Percentiles rank a stretch among this genome's conserved stretches.
Conservation (phyloP, 2,329 filamentous ascomycete genomes). For the Fusarium sacchari region DNA sequence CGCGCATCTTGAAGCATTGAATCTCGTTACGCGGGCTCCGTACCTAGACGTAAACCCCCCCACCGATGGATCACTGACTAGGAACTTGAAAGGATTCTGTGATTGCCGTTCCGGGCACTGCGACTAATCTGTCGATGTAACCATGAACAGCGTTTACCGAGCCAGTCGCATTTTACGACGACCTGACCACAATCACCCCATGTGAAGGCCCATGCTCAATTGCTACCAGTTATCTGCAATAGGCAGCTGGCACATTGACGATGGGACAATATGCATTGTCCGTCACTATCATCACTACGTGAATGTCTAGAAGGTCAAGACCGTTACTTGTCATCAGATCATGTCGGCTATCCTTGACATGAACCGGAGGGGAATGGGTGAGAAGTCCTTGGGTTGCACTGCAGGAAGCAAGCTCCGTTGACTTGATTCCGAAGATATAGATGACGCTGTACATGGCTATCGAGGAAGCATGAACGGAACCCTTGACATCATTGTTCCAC, state of each 20-base stretch:
- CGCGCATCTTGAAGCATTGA: background rate
- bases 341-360: background rate
- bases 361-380: background rate
- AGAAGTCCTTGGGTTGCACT: slow-evolving; percentile 1
- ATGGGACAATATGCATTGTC: background rate
- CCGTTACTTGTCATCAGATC: background rate
- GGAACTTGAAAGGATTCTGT: background rate
- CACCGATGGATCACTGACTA: slow-evolving; percentile 15
- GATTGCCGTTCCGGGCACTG: slow-evolving; percentile 9
- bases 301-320: background rate
- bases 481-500: background rate
- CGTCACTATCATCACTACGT: background rate
- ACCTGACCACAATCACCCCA: slow-evolving; percentile 1
- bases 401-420: background rate
- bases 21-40: background rate
- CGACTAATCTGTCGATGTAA: slow-evolving; percentile 24
- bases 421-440: slow-evolving; percentile 1
- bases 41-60: background rate
- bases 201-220: background rate
- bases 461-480: background rate
- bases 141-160: slow-evolving; percentile 26
- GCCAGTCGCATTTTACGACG: slow-evolving; percentile 31
- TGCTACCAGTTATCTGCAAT: background rate
- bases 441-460: background rate
- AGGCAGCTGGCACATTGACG: background rate